Evolutionary conservation across 495 filamentous ascomycete species (phyloP), one percentile per base, ranked within the genome.

Genomic region (Lasiosphaeria ovina): DNA sequence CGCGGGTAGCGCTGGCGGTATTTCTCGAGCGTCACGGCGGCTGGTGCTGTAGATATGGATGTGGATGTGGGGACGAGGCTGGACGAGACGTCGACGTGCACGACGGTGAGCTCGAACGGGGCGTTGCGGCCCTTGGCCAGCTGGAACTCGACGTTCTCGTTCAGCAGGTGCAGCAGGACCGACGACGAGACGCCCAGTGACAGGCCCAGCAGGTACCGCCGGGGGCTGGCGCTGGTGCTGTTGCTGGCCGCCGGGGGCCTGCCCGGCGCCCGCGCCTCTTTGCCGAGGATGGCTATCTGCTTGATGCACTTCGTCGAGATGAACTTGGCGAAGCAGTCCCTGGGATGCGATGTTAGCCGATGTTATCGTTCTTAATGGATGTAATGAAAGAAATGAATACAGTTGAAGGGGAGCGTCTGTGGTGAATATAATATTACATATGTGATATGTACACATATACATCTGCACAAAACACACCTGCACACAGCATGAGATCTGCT

Each of bases 131-230:
- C 75, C 51, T 81, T 81, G 35, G 77, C 69, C 3, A 77, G 76
- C 71, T 90, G 87, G 35, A 71, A 76, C 61, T 83, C 74, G 40
- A 91, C 72, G 66, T 91, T 90, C 44, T 79, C 67, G 66, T 89
- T 81, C 16, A 98, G 76, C 16, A 97, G 78, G 67, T 92, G 83
- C 35, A 98, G 73, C 31, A 98, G 76, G 7, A 83, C 79, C n/a
- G 86, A 80, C 0, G 93, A 97, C 8, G 89, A 94, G 3, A 89
- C 78, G 0, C 95, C 94, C 62, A 91, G 85, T 2, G 92, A 97
- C 4, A 97, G 66, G 1, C 91, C 90, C 12, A 98, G 74, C 3
- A 97, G 78, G 33, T 96, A 79, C 53, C 78, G 77, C 76, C 55
- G 44, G 7, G 44, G 5, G 44, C 14, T 48, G 17, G 51, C 34